Base-by-base conservation (phyloP, 1,139 yeast genomes). In the Lodderomyces elongisporus region DNA sequence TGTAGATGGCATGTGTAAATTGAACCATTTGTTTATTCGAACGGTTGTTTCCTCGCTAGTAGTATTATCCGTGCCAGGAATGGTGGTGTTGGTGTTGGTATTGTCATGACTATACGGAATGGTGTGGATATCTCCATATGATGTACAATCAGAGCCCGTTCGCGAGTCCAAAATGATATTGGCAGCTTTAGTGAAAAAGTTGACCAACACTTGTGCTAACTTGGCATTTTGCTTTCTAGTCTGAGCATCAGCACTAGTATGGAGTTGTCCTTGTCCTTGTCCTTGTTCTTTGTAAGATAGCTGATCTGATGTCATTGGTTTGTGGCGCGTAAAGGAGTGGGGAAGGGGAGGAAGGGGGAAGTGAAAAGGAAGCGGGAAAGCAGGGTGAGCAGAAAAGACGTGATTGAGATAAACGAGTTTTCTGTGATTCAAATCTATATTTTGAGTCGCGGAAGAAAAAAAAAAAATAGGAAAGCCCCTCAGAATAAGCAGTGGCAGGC, bases 121-220 rank as follows among this genome's bases (percentile, higher is more conserved):
- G 9, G 9, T 10, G 22, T 20, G 22, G 10, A 7, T 10, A 20
- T 20, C 22, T 20, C 9, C 22, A 24, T 24, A 24, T 8, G 22
- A 20, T 10, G 22, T 8, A 8, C 7, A 20, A 10, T 20, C 22
- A 20, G 22, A 20, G 10, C 14, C 10, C 10, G 47, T 39, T 32
- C 62, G 36, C 8, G 56, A 40, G 12, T 48, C 48, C 13, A 49
- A 32, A 3, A 56, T 67, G 15, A 82, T 62, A 44, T 79, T 82
- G n/a, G 82, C 83, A 3, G 85, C 68, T 51, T 83, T 84, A 38
- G 73, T 54, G 51, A 81, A 85, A 67, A 81, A 83, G 62, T 82
- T 82, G 60, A 78, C 76, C 10, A 73, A 60, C 42, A 74, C 73
- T 46, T 61, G 74, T 10, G 58, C 51, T 32, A 66, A 52, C 45